These are phyloP conservation scores for Amanita rimosa DNA, from an alignment of 768 basidiomycete genomes.

Conservation along the genomic window DNA sequence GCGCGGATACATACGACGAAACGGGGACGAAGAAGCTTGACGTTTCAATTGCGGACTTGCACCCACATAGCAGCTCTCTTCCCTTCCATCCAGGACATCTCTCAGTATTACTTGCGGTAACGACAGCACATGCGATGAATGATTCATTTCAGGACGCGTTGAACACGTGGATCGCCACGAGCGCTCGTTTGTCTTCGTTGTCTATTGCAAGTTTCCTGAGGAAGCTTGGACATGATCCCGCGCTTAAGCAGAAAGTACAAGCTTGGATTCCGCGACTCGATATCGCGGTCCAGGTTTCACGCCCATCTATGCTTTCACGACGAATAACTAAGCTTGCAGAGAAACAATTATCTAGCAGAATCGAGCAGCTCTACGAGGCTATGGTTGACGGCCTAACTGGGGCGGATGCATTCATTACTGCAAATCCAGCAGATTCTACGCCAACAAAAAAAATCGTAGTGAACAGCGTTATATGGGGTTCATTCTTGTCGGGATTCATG, in stretches of 20 bases:
- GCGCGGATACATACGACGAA: neutral
- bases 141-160: conserved; percentile 51
- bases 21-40: conserved; percentile 11
- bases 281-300: conserved; percentile 38
- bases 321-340: conserved; percentile 37
- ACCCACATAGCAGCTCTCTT: conserved; percentile 8
- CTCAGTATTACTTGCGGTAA: conserved; percentile 35
- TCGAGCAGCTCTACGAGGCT: conserved; percentile 39
- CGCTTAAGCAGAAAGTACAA: conserved; percentile 28
- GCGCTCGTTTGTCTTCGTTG: conserved; percentile 22
- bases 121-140: conserved; percentile 51
- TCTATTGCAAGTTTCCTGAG: conserved; percentile 28
- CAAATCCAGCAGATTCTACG: conserved; percentile 25
- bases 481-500: conserved; percentile 58
- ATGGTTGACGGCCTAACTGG: conserved; percentile 41
- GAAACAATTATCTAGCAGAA: conserved; percentile 15
- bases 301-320: conserved; percentile 35
- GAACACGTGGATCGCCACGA: conserved; percentile 25
- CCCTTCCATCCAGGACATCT: conserved; percentile 19
- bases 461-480: conserved; percentile 48
- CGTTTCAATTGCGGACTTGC: conserved; percentile 11
- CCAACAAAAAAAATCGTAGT: conserved; percentile 34
- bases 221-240: conserved; percentile 21
- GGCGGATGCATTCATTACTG: conserved; percentile 42
- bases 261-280: conserved; percentile 37